phyloP scores from a whole-genome alignment of 768 basidiomycete genomes.

The Lactarius trivialis region DNA sequence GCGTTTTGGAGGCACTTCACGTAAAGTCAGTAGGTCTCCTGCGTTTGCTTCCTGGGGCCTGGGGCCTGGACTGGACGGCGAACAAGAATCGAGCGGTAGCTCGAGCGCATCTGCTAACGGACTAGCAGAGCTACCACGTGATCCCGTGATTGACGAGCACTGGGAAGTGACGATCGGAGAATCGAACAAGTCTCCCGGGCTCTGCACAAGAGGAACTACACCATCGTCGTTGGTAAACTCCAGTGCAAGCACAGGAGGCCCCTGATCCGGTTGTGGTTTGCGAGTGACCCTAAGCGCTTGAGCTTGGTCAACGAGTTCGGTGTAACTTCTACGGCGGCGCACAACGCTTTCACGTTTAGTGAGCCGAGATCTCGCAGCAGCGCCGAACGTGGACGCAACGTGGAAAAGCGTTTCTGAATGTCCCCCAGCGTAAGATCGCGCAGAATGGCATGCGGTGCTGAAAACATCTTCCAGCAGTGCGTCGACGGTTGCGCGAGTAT shows the following conservation, averaged over 20 bases:
- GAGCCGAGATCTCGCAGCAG: conserved; percentile 49
- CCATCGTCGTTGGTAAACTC: conserved; percentile 7
- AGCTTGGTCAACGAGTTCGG: conserved; percentile 20
- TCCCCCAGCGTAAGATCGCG: conserved; percentile 56
- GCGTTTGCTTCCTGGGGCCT: conserved; percentile 24
- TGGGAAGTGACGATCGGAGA: conserved; percentile 19
- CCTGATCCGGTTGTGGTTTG: conserved; percentile 1
- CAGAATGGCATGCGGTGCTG: conserved; percentile 63
- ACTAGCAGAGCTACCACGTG: conserved; percentile 14
- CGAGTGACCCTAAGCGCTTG: not conserved
- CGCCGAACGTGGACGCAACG: conserved; percentile 50
- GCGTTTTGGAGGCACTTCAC: conserved; percentile 31
- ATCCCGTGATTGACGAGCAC: conserved; percentile 17
- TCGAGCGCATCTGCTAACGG: conserved; percentile 13
- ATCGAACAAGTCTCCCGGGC: conserved; percentile 15
- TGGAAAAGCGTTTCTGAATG: conserved; percentile 62
- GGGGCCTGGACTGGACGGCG: conserved; percentile 23
- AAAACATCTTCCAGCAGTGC: conserved; percentile 74
- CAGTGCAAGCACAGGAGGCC: conserved; percentile 9
- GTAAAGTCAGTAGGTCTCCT: conserved; percentile 22
- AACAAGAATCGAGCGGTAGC: conserved; percentile 23
- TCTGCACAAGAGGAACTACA: conserved; percentile 1
- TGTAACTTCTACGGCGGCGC: conserved; percentile 48
- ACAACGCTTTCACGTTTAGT: conserved; percentile 66
- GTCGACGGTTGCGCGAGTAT: conserved; percentile 66